Base-by-base conservation (phyloP, 1,139 yeast genomes). In the Pichia sp. region DNA sequence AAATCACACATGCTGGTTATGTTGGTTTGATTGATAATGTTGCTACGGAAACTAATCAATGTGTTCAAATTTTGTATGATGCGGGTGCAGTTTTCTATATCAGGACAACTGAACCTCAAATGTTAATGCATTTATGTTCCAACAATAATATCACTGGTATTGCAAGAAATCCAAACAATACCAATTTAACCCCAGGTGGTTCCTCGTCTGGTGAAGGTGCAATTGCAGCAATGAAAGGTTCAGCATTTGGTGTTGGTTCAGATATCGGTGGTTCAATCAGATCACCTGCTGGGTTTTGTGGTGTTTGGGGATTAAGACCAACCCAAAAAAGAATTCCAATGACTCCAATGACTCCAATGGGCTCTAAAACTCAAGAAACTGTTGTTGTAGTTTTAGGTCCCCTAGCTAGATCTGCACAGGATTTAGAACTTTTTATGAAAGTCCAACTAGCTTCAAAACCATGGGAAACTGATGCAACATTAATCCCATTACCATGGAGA, bases 131-230 rank as follows among this genome's bases (percentile, higher is more conserved):
- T 51, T 55, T 69, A 34, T 74, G 70, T 42, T 66, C 72, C 16
- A 56, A 61, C 42, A 70, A 70, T 52, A 68, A 66, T 52, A 59
- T 68, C 46, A 65, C 63, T 25, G 78, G 77, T 1, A 56, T 70
- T 40, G 66, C 76, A 8, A 63, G 65, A 41, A 76, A 76, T 53
- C 74, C 80, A 0, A 56, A 58, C 50, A 74, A 75, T 48, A 63
- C 74, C 6, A 55, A 63, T 7, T 55, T 74, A 44, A 66, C 76
- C 9, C 67, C 77, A 7, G 81, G 81, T 45, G 89, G 89, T 6
- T 78, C 86, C 0, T 78, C 86, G 1, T 74, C 81, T 21, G 89
- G 89, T 48, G 88, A 80, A 59, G 86, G 87, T 47, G 74, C 87
- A 1, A 59, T 79, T 47, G 72, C 76, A 23, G 76, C 74, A 1